Evolutionary conservation across 1,284 basidiomycete genomes (phyloP).

Genomic region (Sporisorium iseilematis-ciliati): DNA sequence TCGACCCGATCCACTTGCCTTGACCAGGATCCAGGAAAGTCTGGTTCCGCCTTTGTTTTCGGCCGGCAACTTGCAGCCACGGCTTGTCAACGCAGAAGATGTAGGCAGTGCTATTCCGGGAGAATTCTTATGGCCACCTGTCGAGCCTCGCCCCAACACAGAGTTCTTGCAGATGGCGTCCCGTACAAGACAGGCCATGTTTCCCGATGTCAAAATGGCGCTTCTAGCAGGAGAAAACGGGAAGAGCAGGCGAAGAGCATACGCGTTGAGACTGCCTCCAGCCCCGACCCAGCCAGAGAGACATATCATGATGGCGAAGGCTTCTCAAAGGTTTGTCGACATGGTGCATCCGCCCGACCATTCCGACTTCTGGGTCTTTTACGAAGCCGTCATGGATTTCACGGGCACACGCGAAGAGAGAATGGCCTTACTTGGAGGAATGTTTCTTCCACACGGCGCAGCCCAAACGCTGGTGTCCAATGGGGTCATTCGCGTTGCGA

Average conservation of each 20-base stretch:
- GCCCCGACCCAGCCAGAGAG: background rate
- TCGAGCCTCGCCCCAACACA: background rate
- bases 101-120: background rate
- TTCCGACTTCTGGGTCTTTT: constrained; percentile 12
- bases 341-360: background rate
- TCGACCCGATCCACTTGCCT: too few species aligned
- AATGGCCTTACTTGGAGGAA: constrained; percentile 9
- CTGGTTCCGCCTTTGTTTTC: too few species aligned
- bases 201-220: background rate
- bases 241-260: too few species aligned
- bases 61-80: too few species aligned
- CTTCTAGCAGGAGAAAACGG: background rate
- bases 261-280: too few species aligned
- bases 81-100: too few species aligned
- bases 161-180: too few species aligned
- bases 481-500: background rate
- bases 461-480: background rate
- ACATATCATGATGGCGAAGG: constrained; percentile 5
- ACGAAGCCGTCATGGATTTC: background rate
- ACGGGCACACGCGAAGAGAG: background rate
- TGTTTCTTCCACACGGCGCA: background rate
- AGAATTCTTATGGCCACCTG: constrained; percentile 23
- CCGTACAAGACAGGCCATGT: background rate
- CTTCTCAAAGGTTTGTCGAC: background rate
- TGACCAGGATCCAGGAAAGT: too few species aligned